A percentile compares a stretch with the other conserved stretches of the same genome.
These are phyloP conservation scores for Pseudopithomyces chartarum DNA, from an alignment of 2,329 filamentous ascomycete genomes.

Conservation along the genomic window DNA sequence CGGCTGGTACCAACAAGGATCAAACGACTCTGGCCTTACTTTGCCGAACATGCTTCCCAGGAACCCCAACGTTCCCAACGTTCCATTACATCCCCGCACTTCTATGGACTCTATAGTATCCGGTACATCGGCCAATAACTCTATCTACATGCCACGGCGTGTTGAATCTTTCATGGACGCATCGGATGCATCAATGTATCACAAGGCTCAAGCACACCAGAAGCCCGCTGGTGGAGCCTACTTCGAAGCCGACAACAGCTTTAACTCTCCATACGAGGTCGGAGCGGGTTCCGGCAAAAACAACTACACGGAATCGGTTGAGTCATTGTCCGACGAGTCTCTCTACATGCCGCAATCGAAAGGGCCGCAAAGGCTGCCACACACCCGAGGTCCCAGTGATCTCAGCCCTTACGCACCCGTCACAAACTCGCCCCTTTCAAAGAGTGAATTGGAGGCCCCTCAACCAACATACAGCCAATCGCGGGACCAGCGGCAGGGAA, in stretches of 20 bases:
- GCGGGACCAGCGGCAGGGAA: conserved; percentile 40
- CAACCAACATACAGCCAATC: conserved; percentile 31
- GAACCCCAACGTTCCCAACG: conserved; percentile 51
- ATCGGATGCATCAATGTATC: conserved; percentile 76
- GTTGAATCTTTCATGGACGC: conserved; percentile 79
- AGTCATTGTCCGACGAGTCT: conserved; percentile 43
- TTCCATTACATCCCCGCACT: conserved; percentile 59
- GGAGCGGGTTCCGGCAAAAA: conserved; percentile 28
- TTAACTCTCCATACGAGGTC: conserved; percentile 33
- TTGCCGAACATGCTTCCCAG: conserved; percentile 54
- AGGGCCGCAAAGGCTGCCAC: conserved; percentile 25
- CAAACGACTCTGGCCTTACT: conserved; percentile 69
- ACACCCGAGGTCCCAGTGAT: conserved; percentile 32
- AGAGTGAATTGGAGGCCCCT: conserved; percentile 33
- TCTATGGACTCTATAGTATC: conserved; percentile 72
- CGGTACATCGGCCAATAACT: conserved; percentile 60
- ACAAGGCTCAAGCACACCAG: conserved; percentile 64
- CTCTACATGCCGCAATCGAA: conserved; percentile 35
- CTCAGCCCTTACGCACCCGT: conserved; percentile 18
- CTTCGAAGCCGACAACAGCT: conserved; percentile 38
- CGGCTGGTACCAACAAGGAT: conserved; percentile 69
- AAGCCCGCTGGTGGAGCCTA: conserved; percentile 52
- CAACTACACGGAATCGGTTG: conserved; percentile 40
- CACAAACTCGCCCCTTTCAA: conserved; percentile 34
- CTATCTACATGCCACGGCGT: conserved; percentile 68